A percentile compares a stretch with the other conserved stretches of the same genome.
phyloP scores from a whole-genome alignment of 2,329 filamentous ascomycete genomes.

The Cladosporium austrohemisphaericum region DNA sequence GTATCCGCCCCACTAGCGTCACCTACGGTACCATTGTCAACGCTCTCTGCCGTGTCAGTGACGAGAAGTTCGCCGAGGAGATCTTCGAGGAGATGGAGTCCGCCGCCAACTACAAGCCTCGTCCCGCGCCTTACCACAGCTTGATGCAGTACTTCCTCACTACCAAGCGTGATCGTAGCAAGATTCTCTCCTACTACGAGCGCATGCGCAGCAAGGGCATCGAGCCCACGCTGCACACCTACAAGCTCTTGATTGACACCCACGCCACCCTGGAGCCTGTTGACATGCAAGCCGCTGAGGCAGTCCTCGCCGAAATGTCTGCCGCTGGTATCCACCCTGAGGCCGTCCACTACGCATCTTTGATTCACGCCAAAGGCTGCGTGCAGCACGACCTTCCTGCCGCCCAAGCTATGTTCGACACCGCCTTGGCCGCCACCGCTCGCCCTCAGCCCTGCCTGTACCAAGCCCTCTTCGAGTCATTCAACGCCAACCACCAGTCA shows the following conservation, averaged over 20 bases:
- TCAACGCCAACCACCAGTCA: constrained; percentile 85
- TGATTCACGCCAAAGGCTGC: constrained; percentile 94
- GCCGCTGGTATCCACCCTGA: constrained; percentile 72
- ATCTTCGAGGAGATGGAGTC: constrained; percentile 99
- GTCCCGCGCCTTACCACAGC: constrained; percentile 95
- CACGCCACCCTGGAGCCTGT: constrained; percentile 90
- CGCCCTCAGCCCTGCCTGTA: constrained; percentile 80
- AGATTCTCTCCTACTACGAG: constrained; percentile 92
- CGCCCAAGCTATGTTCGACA: constrained; percentile 77
- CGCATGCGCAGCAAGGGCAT: constrained; percentile 88
- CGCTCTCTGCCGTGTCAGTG: constrained; percentile 91
- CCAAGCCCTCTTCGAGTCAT: constrained; percentile 93
- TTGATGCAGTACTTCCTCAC: constrained; percentile 99
- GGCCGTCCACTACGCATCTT: constrained; percentile 89
- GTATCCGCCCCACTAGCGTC: constrained; percentile 92
- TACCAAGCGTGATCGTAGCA: constrained; percentile 90
- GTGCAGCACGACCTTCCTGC: constrained; percentile 86
- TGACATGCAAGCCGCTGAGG: constrained; percentile 82
- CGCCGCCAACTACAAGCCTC: constrained; percentile 97
- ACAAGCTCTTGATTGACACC: constrained; percentile 94
- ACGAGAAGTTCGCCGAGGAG: constrained; percentile 96
- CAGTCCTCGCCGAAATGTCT: constrained; percentile 74
- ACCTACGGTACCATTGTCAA: constrained; percentile 99
- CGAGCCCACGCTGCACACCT: constrained; percentile 88
- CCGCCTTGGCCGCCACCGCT: constrained; percentile 67